Conservation (phyloP, 78 protist species). For the Dictyostelium citrinum region DNA sequence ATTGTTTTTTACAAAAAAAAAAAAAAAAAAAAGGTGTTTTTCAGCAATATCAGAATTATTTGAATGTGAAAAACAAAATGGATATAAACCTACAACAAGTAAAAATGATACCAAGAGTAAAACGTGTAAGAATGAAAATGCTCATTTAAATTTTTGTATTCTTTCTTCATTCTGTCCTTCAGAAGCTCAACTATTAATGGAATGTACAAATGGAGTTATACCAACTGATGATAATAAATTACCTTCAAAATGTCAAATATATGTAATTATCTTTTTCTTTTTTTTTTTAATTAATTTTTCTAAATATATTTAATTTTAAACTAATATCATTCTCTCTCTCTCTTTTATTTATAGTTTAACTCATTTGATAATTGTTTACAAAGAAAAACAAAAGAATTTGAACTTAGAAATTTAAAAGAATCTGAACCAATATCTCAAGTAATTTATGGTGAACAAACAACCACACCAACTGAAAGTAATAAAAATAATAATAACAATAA, state of each 20-base stretch:
- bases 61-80: constrained; percentile 18
- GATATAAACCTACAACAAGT: not conserved
- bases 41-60: not conserved
- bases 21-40: constrained; percentile 13
- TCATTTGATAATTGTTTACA: constrained; percentile 30
- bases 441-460: not conserved
- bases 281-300: not conserved
- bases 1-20: too few relatives aligned
- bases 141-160: constrained; percentile 50
- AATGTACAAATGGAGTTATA: constrained; percentile 26
- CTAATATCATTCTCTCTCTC: not conserved
- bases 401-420: not conserved
- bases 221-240: not conserved
- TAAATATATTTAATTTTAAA: too few relatives aligned
- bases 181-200: not conserved
- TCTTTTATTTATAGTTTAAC: constrained; percentile 7
- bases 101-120: not conserved
- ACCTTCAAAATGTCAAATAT: not conserved
- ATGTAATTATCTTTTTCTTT: not conserved
- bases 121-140: not conserved
- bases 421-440: not conserved
- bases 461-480: not conserved
- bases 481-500: not conserved
- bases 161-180: constrained; percentile 41
- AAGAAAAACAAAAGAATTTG: constrained; percentile 23